These are phyloP conservation scores for Chiua sp. DNA, from an alignment of 1,284 basidiomycete genomes.

Conservation along the genomic window DNA sequence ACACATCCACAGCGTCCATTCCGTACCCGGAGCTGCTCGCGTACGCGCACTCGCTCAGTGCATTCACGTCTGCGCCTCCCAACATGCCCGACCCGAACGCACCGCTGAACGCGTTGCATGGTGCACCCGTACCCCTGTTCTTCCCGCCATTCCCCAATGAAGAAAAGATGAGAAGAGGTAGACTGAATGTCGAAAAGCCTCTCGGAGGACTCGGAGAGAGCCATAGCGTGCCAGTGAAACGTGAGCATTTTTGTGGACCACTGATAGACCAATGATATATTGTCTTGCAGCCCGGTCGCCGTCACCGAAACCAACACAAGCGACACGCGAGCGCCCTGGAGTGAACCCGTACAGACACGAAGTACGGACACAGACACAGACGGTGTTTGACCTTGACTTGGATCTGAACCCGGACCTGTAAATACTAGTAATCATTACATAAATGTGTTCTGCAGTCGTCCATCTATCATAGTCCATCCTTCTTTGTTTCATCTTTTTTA, in stretches of 20 bases:
- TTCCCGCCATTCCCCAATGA: conserved; percentile 88
- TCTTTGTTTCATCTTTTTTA: conserved; percentile 14
- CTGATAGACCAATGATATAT: background rate
- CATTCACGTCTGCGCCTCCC: conserved; percentile 84
- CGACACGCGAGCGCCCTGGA: conserved; percentile 52
- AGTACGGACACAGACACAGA: conserved; percentile 59
- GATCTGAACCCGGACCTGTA: conserved; percentile 77
- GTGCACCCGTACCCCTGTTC: conserved; percentile 75
- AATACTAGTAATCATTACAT: conserved; percentile 28
- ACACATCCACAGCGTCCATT: conserved; percentile 58
- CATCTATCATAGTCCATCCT: conserved; percentile 2
- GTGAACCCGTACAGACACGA: conserved; percentile 74
- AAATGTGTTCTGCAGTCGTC: conserved; percentile 18
- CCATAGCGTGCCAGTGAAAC: conserved; percentile 75
- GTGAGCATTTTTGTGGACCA: conserved; percentile 47
- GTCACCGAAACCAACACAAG: conserved; percentile 57
- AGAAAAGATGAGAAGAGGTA: conserved; percentile 83
- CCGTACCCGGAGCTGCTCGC: conserved; percentile 80
- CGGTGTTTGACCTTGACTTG: conserved; percentile 74
- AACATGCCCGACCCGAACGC: conserved; percentile 69
- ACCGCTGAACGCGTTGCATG: conserved; percentile 53
- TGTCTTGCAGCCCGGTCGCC: conserved; percentile 47
- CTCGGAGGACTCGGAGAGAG: conserved; percentile 78
- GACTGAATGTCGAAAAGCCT: conserved; percentile 77
- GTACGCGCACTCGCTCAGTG: conserved; percentile 80